Percentiles rank a stretch among this genome's conserved stretches.
Evolutionary conservation across 2,329 filamentous ascomycete species (phyloP).

Genomic region (Lachnellula cervina): DNA sequence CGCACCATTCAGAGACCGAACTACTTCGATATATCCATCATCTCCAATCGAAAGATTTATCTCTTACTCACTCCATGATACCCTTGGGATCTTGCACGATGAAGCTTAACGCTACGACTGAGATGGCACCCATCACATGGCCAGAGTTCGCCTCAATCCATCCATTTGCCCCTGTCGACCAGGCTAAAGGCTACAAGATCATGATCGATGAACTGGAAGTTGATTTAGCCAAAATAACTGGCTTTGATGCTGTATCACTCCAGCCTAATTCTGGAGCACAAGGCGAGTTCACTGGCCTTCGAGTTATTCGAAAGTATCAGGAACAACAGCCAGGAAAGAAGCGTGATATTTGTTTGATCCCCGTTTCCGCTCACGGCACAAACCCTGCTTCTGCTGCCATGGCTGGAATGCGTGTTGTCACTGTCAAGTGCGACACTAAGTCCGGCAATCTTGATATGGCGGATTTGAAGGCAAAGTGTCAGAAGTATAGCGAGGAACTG

Average conservation of each 20-base stretch:
- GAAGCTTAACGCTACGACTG: conserved; percentile 92
- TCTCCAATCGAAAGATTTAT: conserved; percentile 89
- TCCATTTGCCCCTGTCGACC: conserved; percentile 65
- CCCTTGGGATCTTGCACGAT: conserved; percentile 95
- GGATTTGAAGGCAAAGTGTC: conserved; percentile 82
- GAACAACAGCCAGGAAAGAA: conserved; percentile 63
- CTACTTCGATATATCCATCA: conserved; percentile 90
- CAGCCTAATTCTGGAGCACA: conserved; percentile 96
- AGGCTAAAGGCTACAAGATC: conserved; percentile 62
- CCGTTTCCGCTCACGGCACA: conserved; percentile 90
- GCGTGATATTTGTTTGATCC: conserved; percentile 89
- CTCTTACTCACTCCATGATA: conserved; percentile 95
- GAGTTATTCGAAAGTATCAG: conserved; percentile 81
- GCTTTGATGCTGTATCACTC: conserved; percentile 82
- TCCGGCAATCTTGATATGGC: conserved; percentile 86
- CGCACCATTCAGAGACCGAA: conserved; percentile 91
- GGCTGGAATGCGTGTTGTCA: conserved; percentile 91
- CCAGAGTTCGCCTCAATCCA: conserved; percentile 74
- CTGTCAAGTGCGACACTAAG: conserved; percentile 81
- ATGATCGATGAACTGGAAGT: conserved; percentile 69
- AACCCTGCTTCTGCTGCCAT: conserved; percentile 94
- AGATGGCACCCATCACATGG: conserved; percentile 84
- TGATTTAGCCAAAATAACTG: conserved; percentile 78
- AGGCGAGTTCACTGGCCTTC: conserved; percentile 87
- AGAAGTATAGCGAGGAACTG: conserved; percentile 79